Base-by-base conservation (phyloP, 805 yeast species). In the Teunomyces panamensis region DNA sequence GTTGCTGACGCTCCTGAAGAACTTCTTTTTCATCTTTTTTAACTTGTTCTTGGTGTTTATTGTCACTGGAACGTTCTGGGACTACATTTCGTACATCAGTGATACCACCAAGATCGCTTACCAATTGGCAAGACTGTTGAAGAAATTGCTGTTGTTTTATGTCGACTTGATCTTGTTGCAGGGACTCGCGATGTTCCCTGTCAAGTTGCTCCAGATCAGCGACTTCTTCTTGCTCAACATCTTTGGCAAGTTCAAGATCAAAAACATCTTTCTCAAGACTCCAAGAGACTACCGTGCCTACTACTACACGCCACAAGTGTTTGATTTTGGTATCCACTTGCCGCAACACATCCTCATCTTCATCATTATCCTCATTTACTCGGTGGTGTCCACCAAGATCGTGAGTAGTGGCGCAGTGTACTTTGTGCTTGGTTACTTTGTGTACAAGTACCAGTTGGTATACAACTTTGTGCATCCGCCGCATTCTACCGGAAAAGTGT, bases 151-250 rank as follows among this genome's bases (percentile, higher is more conserved):
- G 2, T 64, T 80, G 41, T 80, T 80, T 54, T 80, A 80, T 53
- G 80, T 76, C 44, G 81, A 80, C 57, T 71, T 80, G 64, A 85
- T 86, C 49, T 69, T 86, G 17, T 74, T 86, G 48, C 94, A 87
- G 62, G 94, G 90, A 0, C 56, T 81, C 44, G 81, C 82, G 1
- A 79, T 81, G 83, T 78, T 80, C 54, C 85, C 85, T 3, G 77
- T 80, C 37, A 73, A 78, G 46, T 65, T 80, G 36, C 64, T 80
- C 10, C 85, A 81, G 58, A 64, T 77, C 35, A 82, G 84, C 14
- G 85, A 81, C 58, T 67, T 81, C 30, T 67, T 73, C 4, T 55
- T 75, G 20, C 57, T 79, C 11, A 75, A 77, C 65, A 55, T 69
- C 24, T 45, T 71, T 11, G 70, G 72, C 13, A 68, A 62, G 51